Evolutionary conservation across 805 yeast genomes (phyloP).

Genomic region (Ogataea allantospora): DNA sequence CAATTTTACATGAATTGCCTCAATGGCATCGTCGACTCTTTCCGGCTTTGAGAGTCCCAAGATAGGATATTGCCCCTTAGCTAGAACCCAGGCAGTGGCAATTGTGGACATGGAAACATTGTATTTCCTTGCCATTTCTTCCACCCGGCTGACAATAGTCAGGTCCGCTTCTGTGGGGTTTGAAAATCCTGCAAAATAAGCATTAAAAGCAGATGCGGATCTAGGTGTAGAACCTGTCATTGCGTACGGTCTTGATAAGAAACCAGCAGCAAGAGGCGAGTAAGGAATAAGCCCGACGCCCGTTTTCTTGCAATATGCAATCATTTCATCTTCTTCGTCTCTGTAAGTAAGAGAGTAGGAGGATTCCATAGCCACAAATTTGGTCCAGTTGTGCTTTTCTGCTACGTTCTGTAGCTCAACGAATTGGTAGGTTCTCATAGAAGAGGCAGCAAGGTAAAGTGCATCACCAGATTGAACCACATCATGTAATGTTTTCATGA

Average conservation of each 20-base stretch:
- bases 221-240: slow-evolving; percentile 8
- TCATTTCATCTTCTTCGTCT: slow-evolving; percentile 66
- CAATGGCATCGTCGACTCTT: slow-evolving; percentile 51
- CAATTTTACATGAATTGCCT: slow-evolving; percentile 40
- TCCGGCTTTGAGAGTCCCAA: slow-evolving; percentile 49
- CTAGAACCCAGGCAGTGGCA: slow-evolving; percentile 52
- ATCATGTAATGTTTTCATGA: slow-evolving; percentile 56
- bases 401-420: slow-evolving; percentile 55
- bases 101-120: slow-evolving; percentile 54
- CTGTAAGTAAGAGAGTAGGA: slow-evolving; percentile 55
- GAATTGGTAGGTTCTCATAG: slow-evolving; percentile 57
- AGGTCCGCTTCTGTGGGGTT: slow-evolving; percentile 28
- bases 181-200: slow-evolving; percentile 14
- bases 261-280: slow-evolving; percentile 51
- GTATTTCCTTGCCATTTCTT: slow-evolving; percentile 47
- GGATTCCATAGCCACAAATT: slow-evolving; percentile 59
- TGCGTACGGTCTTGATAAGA: slow-evolving; percentile 46
- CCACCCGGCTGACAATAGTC: slow-evolving; percentile 48
- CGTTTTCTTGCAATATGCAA: slow-evolving; percentile 49
- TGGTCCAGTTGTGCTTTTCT: slow-evolving; percentile 54
- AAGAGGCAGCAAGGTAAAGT: slow-evolving; percentile 61
- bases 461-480: slow-evolving; percentile 45
- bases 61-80: slow-evolving; percentile 55
- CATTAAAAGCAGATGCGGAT: neutral
- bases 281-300: slow-evolving; percentile 59